Percentiles rank a stretch among this genome's conserved stretches.
These are phyloP conservation scores for Cystobasidium ongulense DNA, from an alignment of 768 basidiomycete genomes.

Conservation along the genomic window DNA sequence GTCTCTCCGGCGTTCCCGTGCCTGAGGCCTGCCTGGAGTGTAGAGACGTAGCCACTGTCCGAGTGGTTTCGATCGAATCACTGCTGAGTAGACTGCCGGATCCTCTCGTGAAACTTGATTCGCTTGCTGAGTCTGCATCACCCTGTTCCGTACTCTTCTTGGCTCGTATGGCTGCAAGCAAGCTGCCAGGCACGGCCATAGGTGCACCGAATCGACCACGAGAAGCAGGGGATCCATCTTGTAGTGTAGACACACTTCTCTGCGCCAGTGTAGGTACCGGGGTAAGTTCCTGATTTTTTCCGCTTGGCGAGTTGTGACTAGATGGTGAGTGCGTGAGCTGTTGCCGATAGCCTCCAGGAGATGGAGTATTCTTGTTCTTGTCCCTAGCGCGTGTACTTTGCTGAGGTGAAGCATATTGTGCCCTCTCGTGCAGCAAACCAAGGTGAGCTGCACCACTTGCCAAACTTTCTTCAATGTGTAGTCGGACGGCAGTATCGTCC, in stretches of 20 bases:
- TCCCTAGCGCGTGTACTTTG: slow-evolving; percentile 29
- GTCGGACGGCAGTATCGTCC: slow-evolving; percentile 51
- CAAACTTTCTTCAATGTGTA: slow-evolving; percentile 78
- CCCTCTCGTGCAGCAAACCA: slow-evolving; percentile 37
- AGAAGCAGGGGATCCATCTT: not conserved
- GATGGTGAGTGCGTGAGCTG: slow-evolving; percentile 19
- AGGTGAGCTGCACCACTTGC: slow-evolving; percentile 55
- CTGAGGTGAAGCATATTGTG: slow-evolving; percentile 30
- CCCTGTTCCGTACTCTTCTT: not conserved
- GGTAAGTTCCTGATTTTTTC: not conserved
- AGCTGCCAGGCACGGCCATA: not conserved
- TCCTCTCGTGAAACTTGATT: not conserved
- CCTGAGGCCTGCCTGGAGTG: slow-evolving; percentile 12
- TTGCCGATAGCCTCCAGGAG: not conserved
- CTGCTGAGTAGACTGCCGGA: slow-evolving; percentile 1
- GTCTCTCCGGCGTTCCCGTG: slow-evolving; percentile 11
- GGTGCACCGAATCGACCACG: slow-evolving; percentile 9
- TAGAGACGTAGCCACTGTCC: slow-evolving; percentile 10
- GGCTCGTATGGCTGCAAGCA: not conserved
- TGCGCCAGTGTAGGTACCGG: slow-evolving; percentile 2
- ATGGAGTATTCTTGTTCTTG: slow-evolving; percentile 13
- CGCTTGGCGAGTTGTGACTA: not conserved
- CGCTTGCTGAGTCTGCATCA: slow-evolving; percentile 14
- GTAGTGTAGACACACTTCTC: not conserved
- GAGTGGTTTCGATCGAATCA: slow-evolving; percentile 6